These are phyloP conservation scores for Pseudomonodictys pantanalensis DNA, from an alignment of 495 filamentous ascomycete species.

Conservation along the genomic window DNA sequence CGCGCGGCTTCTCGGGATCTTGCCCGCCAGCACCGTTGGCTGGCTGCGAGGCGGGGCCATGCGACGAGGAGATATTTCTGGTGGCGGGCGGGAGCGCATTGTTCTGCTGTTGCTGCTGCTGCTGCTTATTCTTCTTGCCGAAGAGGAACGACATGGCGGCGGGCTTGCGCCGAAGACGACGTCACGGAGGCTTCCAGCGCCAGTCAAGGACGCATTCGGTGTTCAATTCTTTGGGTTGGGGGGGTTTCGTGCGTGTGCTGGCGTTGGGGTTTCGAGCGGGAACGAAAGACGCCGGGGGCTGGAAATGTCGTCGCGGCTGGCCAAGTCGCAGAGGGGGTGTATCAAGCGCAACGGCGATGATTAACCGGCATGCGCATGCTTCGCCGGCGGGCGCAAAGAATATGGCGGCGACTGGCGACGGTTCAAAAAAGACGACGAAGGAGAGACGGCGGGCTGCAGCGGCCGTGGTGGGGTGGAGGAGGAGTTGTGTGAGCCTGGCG, in stretches of 20 bases:
- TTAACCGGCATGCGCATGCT: constrained; percentile 12
- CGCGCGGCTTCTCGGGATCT: constrained; percentile 33
- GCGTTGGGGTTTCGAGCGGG: neutral
- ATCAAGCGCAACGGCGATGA: constrained; percentile 2
- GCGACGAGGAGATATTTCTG: constrained; percentile 47
- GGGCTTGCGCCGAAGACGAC: constrained; percentile 24
- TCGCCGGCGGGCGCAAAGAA: neutral
- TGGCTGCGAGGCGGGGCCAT: constrained; percentile 37
- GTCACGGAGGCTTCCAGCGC: constrained; percentile 9
- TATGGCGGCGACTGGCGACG: too few relatives aligned
- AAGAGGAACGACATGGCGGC: constrained; percentile 69
- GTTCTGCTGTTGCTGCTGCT: constrained; percentile 53
- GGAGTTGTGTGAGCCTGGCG: too few relatives aligned
- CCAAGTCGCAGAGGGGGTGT: neutral
- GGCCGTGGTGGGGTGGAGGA: neutral
- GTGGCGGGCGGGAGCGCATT: constrained; percentile 52
- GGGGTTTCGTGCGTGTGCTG: neutral
- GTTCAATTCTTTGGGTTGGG: neutral
- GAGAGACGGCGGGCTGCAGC: neutral
- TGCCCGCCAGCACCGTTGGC: constrained; percentile 33
- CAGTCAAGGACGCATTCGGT: constrained; percentile 26
- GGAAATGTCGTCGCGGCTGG: constrained; percentile 1
- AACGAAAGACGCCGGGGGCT: constrained; percentile 12
- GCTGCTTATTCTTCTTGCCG: constrained; percentile 63
- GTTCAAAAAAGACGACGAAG: neutral